phyloP scores from a whole-genome alignment of 495 filamentous ascomycete species.

The Durotheca rogersii region DNA sequence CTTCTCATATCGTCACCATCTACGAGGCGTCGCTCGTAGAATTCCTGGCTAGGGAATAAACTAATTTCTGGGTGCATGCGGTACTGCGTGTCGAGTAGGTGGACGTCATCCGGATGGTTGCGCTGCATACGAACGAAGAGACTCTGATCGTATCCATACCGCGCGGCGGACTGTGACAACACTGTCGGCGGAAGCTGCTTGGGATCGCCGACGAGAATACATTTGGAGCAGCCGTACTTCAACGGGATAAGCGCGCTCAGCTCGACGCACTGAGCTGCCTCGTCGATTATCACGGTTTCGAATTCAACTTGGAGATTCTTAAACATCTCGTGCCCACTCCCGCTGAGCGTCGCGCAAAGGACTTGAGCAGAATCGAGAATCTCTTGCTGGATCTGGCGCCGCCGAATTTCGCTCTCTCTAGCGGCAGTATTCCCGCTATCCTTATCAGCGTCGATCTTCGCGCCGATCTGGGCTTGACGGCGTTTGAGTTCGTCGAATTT shows the following conservation, averaged over 20 bases:
- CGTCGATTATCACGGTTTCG: conserved; percentile 97
- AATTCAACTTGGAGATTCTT: conserved; percentile 92
- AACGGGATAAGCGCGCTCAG: conserved; percentile 93
- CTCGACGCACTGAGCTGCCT: conserved; percentile 97
- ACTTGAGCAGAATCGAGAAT: conserved; percentile 88
- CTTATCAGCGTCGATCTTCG: conserved; percentile 78
- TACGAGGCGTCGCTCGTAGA: conserved; percentile 84
- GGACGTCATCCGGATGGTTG: conserved; percentile 85
- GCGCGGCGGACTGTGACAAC: conserved; percentile 85
- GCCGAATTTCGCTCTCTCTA: conserved; percentile 80
- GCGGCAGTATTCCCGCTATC: conserved; percentile 74
- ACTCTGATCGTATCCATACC: conserved; percentile 95
- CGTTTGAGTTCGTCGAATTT: conserved; percentile 79
- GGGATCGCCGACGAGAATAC: conserved; percentile 94
- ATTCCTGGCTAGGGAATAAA: conserved; percentile 80
- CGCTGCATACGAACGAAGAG: conserved; percentile 97
- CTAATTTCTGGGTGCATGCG: conserved; percentile 99
- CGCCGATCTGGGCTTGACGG: conserved; percentile 68
- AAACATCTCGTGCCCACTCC: conserved; percentile 97
- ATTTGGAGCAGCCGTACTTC: conserved; percentile 96
- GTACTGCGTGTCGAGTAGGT: conserved; percentile 93
- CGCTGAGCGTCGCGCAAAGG: conserved; percentile 92
- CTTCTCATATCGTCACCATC: conserved; percentile 81
- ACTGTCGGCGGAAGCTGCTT: conserved; percentile 97
- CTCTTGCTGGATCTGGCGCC: conserved; percentile 81